These are phyloP conservation scores for Cyberlindnera saturnus DNA, from an alignment of 805 yeast genomes.

Conservation along the genomic window DNA sequence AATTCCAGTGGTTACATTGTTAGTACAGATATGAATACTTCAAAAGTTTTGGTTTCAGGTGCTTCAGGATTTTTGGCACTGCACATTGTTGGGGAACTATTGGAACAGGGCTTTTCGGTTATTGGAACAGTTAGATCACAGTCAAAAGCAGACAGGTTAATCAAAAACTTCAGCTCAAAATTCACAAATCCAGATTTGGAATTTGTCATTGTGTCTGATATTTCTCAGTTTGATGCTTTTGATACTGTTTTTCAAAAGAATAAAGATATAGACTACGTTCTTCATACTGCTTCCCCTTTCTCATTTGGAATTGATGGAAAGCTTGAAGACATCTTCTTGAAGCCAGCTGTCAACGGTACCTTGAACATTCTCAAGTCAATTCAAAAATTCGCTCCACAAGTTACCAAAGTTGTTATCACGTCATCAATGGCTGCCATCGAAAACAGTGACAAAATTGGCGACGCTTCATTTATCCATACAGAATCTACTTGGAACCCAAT, in stretches of 20 bases:
- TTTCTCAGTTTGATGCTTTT: conserved; percentile 36
- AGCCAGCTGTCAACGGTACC: conserved; percentile 58
- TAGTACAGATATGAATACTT: too few relatives aligned
- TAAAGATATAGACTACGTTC: conserved; percentile 43
- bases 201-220: conserved; percentile 35
- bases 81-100: conserved; percentile 31
- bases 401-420: conserved; percentile 46
- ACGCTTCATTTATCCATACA: conserved; percentile 16
- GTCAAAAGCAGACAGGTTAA: conserved; percentile 25
- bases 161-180: conserved; percentile 3
- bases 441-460: conserved; percentile 13
- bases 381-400: conserved; percentile 29
- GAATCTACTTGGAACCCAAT: conserved; percentile 41
- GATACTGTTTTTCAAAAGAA: conserved; percentile 35
- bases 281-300: conserved; percentile 56
- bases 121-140: conserved; percentile 26
- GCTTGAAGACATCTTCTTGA: conserved; percentile 42
- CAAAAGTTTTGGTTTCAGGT: conserved; percentile 34
- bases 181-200: neutral
- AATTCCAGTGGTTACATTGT: too few relatives aligned
- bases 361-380: conserved; percentile 32
- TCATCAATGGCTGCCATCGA: conserved; percentile 54
- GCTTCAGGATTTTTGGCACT: conserved; percentile 42
- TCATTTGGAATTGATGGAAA: conserved; percentile 28
- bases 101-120: conserved; percentile 33